phyloP scores from a whole-genome alignment of 345 rosid species.

The Acer negundo region DNA sequence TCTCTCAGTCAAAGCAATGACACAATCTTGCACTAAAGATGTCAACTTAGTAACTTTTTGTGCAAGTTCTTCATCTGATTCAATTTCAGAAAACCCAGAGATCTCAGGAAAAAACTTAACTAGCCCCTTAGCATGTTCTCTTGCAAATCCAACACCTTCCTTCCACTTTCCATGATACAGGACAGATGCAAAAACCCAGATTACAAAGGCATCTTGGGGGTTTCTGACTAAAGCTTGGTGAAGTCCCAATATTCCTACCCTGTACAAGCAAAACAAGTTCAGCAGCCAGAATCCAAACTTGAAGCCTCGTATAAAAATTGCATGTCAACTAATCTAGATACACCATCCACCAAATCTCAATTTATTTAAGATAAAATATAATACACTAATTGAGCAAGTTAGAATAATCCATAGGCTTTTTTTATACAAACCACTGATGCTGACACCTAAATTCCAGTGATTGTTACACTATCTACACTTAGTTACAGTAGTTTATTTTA shows the following conservation, averaged over 20 bases:
- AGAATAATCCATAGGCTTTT: background rate
- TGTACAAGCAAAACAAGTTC: conserved; percentile 33
- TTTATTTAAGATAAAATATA: background rate
- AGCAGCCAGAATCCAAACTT: conserved; percentile 12
- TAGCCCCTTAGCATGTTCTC: conserved; percentile 40
- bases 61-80: conserved; percentile 62
- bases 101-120: conserved; percentile 60
- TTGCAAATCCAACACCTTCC: conserved; percentile 63
- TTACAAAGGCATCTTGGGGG: conserved; percentile 76
- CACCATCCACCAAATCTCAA: background rate
- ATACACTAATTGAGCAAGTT: background rate
- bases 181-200: conserved; percentile 69
- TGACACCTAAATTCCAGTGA: background rate
- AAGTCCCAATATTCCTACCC: conserved; percentile 87
- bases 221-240: conserved; percentile 73
- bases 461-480: background rate
- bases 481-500: background rate
- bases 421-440: background rate
- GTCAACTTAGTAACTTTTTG: conserved; percentile 59
- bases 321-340: background rate
- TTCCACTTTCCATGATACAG: conserved; percentile 73
- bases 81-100: conserved; percentile 44
- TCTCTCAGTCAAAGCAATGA: conserved; percentile 40
- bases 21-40: conserved; percentile 46
- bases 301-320: conserved; percentile 8